Percentiles rank a stretch among this genome's conserved stretches.
Evolutionary conservation across 2,329 filamentous ascomycete species (phyloP).

Genomic region (Penicillium sp.): DNA sequence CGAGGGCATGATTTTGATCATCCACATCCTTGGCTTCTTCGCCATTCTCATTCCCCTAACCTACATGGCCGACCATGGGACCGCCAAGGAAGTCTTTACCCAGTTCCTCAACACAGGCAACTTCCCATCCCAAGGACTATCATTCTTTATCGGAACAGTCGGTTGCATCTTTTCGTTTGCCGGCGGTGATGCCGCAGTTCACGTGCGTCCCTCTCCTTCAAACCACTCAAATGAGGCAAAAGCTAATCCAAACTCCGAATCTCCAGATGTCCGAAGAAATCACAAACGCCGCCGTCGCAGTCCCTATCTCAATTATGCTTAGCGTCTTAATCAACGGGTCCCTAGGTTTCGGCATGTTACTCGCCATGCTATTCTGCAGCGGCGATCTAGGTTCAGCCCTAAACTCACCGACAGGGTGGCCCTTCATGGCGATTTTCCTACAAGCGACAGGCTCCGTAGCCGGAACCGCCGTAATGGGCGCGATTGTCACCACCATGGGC

Average conservation of each 20-base stretch:
- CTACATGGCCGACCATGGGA: slow-evolving; percentile 42
- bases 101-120: slow-evolving; percentile 48
- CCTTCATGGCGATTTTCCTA: slow-evolving; percentile 36
- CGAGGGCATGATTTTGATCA: slow-evolving; percentile 49
- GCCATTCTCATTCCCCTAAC: slow-evolving; percentile 51
- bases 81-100: slow-evolving; percentile 46
- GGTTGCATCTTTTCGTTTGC: slow-evolving; percentile 39
- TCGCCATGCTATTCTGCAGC: slow-evolving; percentile 41
- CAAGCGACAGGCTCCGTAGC: slow-evolving; percentile 29
- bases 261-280: slow-evolving; percentile 41
- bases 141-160: slow-evolving; percentile 38
- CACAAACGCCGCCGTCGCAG: slow-evolving; percentile 34
- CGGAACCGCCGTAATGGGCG: slow-evolving; percentile 27
- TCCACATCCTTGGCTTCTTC: slow-evolving; percentile 55
- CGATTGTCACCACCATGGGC: slow-evolving; percentile 30
- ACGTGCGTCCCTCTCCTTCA: slow-evolving; percentile 27
- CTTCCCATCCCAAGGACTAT: slow-evolving; percentile 45
- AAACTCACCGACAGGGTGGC: slow-evolving; percentile 29
- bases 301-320: slow-evolving; percentile 39
- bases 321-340: slow-evolving; percentile 37
- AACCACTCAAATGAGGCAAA: background rate
- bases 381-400: slow-evolving; percentile 32
- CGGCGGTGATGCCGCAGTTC: slow-evolving; percentile 39
- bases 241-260: background rate
- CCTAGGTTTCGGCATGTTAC: slow-evolving; percentile 38